Base-by-base conservation (phyloP, 257 asterid genomes). In the Solanum dulcamara region DNA sequence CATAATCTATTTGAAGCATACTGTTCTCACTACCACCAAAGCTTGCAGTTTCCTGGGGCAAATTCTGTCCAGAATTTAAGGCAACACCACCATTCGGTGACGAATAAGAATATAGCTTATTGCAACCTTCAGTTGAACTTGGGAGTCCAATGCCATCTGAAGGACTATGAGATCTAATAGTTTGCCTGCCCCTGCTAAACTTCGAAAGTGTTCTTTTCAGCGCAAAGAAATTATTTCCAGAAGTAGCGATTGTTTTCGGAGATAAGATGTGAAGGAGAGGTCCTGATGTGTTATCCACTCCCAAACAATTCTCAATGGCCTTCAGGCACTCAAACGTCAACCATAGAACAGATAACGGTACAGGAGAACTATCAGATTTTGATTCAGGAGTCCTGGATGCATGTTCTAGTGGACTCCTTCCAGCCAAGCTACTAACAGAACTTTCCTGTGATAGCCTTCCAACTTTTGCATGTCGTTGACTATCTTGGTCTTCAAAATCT, bases 401-500 rank as follows among this genome's bases (percentile, higher is more conserved):
- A 85, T 89, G 88, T 87, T 92, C 94, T 59, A 84, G 71, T 53
- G 91, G 67, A 53, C 86, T 90, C 90, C 92, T 92, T 81, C 95
- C 98, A 0, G 93, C 89, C 87, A 86, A 80, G 82, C 93, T 90
- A 85, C 93, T 86, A 77, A 93, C 91, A 7, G 97, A 93, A 91
- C 98, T 92, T 91, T 97, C 97, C 90, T 91, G 94, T 70, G 98
- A 94, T 83, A 93, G 90, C 92, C 97, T 92, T 89, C 98, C 98
- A 85, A 97, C 97, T 91, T 97, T 94, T 85, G 98, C 95, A 93
- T 91, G 98, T 88, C 98, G 92, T 72, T 80, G 86, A 84, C 85
- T 88, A 86, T 92, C 98, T 92, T 93, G 96, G 84, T 97, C 94
- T 84, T 97, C 98, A 86, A 86, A 84, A 85, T 92, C 95, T 83